These are phyloP conservation scores for Lizonia empirigonia DNA, from an alignment of 2,329 filamentous ascomycete species.

Conservation along the genomic window DNA sequence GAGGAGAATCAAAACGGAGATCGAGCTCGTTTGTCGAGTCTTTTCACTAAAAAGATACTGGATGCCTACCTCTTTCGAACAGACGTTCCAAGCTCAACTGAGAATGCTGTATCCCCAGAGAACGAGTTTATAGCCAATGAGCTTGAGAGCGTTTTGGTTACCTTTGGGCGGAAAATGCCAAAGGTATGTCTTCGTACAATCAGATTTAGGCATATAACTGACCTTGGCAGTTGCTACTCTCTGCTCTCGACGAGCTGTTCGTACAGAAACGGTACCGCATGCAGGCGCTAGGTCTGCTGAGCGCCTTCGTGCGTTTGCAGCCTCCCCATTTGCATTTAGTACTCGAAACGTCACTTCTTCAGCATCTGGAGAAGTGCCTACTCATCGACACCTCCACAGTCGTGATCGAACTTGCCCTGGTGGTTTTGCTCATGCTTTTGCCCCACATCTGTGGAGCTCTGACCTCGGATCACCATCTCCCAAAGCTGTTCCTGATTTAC, in stretches of 20 bases:
- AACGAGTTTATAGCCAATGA: conserved; percentile 57
- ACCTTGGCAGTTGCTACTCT: conserved; percentile 65
- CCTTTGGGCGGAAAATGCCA: conserved; percentile 70
- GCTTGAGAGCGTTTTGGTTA: conserved; percentile 59
- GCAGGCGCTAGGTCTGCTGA: conserved; percentile 69
- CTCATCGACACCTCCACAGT: conserved; percentile 79
- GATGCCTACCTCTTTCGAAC: conserved; percentile 53
- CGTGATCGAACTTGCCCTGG: conserved; percentile 75
- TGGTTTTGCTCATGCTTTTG: conserved; percentile 78
- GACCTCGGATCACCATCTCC: conserved; percentile 64
- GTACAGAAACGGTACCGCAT: conserved; percentile 68
- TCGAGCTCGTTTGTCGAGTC: conserved; percentile 51
- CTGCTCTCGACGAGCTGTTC: conserved; percentile 68
- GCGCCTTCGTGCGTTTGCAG: conserved; percentile 74
- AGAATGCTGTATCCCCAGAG: conserved; percentile 49
- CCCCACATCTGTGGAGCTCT: conserved; percentile 79
- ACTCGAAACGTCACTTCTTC: conserved; percentile 72
- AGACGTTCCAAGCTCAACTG: conserved; percentile 43
- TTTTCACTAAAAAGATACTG: conserved; percentile 61
- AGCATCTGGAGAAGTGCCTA: conserved; percentile 73
- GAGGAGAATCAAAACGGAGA: conserved; percentile 59
- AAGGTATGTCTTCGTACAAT: conserved; percentile 51
- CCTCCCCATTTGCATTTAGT: conserved; percentile 80
- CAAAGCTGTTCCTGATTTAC: conserved; percentile 80
- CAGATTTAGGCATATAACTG: conserved; percentile 8